Percentiles rank a stretch among this genome's conserved stretches.
Evolutionary conservation across 169 alveolate species (phyloP).

Genomic region (Plasmodium fragile): DNA sequence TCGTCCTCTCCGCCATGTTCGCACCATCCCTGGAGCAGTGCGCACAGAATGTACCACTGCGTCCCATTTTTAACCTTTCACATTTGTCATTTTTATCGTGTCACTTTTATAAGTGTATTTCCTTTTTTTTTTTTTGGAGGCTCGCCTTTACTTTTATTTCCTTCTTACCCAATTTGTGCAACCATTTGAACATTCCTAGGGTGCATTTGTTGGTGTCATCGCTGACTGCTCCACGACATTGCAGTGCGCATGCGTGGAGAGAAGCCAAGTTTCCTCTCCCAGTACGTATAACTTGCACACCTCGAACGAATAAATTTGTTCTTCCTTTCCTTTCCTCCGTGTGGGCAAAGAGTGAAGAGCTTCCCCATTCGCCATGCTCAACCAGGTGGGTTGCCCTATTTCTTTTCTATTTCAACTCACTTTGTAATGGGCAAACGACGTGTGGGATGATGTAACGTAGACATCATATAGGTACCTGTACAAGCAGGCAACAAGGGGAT

Average conservation of each 20-base stretch:
- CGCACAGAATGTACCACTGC: background rate
- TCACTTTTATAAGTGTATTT: background rate
- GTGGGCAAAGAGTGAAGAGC: background rate
- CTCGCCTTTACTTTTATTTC: background rate
- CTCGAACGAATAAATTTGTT: background rate
- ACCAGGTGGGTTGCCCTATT: background rate
- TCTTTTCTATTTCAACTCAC: background rate
- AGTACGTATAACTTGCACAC: background rate
- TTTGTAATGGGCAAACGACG: background rate
- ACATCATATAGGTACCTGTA: background rate
- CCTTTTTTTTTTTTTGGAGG: background rate
- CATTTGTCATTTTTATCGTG: background rate
- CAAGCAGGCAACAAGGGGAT: background rate
- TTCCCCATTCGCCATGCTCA: background rate
- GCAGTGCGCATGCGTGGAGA: background rate
- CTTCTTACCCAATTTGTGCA: background rate
- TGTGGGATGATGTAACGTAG: background rate
- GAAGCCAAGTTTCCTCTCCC: background rate
- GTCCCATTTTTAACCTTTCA: background rate
- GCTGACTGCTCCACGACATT: background rate
- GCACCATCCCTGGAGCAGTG: background rate
- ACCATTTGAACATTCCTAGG: background rate
- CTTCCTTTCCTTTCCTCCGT: background rate
- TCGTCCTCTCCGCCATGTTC: background rate
- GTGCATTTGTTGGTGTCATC: background rate